Base-by-base conservation (phyloP, 2,329 filamentous ascomycete genomes). In the Onygenales sp. region DNA sequence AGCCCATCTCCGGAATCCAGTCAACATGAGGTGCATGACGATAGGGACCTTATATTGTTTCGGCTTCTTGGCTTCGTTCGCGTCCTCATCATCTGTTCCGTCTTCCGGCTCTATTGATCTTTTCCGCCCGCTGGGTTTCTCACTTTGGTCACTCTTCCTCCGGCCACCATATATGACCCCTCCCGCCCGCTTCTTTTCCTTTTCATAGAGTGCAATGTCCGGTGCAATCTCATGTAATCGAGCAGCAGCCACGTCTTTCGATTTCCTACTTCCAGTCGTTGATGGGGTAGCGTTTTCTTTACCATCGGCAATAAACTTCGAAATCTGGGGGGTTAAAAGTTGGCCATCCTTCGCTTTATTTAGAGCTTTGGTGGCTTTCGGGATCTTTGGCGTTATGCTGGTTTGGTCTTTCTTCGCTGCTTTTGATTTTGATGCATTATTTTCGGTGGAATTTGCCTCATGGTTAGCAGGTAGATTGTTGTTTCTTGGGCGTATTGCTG, bases 181-280 rank as follows among this genome's bases (percentile, higher is more conserved):
- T 11, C 83, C 83, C 45, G 79, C 80, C 17, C 93, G 83, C 73
- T 95, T 96, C 75, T 82, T 89, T 72, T 98, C 93, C 66, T 93
- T 95, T 64, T 97, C 87, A 64, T 93, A 98, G 35, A 94, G 75
- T 2, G 85, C 86, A 63, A 97, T 90, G 64, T 98, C 93, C 0
- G 85, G 81, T 0, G 88, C 90, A 54, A 92, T 76, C 38, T 82
- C 80, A 52, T 93, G 88, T 7, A 97, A 73, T 58, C 82, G 84
- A 36, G 84, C 81, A n/a, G 86, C 73, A 10, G 93, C 93, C 64
- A 87, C 86, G 42, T 86, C 84, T 67, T 97, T 98, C 11, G 93
- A 92, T 62, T 89, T 93, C 53, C 93, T 85, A 59, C 87, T 88
- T 31, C 85, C 84, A 1, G 84, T 87, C 2, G 85, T 78, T 0